Conservation (phyloP, 2,329 filamentous ascomycete genomes). For the Leptographium galeiforme region DNA sequence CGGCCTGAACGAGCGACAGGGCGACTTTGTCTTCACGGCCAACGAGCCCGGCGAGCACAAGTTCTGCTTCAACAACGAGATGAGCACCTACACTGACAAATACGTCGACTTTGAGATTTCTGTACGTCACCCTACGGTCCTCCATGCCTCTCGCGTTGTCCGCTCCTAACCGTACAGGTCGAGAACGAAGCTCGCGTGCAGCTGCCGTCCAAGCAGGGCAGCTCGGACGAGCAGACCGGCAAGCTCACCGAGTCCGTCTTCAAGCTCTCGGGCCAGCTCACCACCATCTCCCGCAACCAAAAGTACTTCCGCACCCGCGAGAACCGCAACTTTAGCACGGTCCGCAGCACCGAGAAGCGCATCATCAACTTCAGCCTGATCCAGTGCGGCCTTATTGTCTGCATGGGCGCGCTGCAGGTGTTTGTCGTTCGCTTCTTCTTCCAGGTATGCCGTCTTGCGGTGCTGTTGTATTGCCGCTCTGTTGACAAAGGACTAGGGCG, state of each 20-base stretch:
- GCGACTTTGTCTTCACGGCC: slow-evolving; percentile 95
- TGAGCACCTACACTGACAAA: slow-evolving; percentile 97
- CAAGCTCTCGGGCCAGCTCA: slow-evolving; percentile 85
- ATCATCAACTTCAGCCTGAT: slow-evolving; percentile 97
- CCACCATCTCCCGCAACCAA: slow-evolving; percentile 89
- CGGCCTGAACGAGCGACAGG: slow-evolving; percentile 83
- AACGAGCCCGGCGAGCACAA: slow-evolving; percentile 78
- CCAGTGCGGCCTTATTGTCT: slow-evolving; percentile 80
- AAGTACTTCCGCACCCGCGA: slow-evolving; percentile 99
- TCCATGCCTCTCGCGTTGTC: background rate
- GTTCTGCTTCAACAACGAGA: slow-evolving; percentile 98
- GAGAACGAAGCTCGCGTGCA: slow-evolving; percentile 77
- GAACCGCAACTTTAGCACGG: slow-evolving; percentile 97
- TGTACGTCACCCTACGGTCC: slow-evolving; percentile 35
- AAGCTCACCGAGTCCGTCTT: slow-evolving; percentile 86
- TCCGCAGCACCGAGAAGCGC: slow-evolving; percentile 84
- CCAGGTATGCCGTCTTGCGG: slow-evolving; percentile 44
- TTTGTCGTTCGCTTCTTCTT: slow-evolving; percentile 99
- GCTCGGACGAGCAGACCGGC: slow-evolving; percentile 76
- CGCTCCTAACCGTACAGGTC: slow-evolving; percentile 40
- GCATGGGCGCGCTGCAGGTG: slow-evolving; percentile 92
- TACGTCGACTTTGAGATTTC: slow-evolving; percentile 96
- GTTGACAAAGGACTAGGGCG: slow-evolving; percentile 30
- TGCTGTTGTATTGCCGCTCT: background rate
- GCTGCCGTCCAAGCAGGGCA: slow-evolving; percentile 79